Evolutionary conservation across 306 rosid species (phyloP).

Genomic region (Begonia masoniana): DNA sequence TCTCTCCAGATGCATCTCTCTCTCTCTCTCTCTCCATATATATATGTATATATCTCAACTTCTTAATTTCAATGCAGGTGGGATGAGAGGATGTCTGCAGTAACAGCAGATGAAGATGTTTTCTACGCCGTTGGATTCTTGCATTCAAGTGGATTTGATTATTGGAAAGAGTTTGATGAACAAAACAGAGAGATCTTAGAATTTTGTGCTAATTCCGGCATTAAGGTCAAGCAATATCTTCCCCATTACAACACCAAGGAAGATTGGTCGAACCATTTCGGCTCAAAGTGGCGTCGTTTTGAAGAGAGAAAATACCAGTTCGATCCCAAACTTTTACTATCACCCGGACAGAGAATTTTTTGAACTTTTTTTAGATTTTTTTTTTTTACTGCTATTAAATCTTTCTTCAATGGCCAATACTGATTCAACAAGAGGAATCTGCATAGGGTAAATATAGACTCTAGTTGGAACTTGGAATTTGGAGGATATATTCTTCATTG

Average conservation of each 20-base stretch:
- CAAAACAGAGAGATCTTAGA: constrained; percentile 35
- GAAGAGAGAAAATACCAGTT: constrained; percentile 26
- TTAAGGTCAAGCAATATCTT: constrained; percentile 46
- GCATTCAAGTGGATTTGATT: constrained; percentile 18
- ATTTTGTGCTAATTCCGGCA: constrained; percentile 28
- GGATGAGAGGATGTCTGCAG: constrained; percentile 58
- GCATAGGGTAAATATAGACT: too few relatives aligned
- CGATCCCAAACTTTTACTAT: constrained; percentile 57
- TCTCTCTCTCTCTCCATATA: too few relatives aligned
- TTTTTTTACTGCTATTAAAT: too few relatives aligned
- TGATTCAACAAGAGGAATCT: too few relatives aligned
- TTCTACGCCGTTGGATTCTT: constrained; percentile 44
- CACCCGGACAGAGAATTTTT: constrained; percentile 78
- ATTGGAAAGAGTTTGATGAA: constrained; percentile 16
- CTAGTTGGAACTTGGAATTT: too few relatives aligned
- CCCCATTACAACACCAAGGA: constrained; percentile 24
- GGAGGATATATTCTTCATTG: too few relatives aligned
- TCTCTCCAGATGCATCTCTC: too few relatives aligned
- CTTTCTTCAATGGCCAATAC: too few relatives aligned
- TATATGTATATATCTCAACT: too few relatives aligned
- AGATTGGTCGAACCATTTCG: constrained; percentile 56
- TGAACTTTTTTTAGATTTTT: too few relatives aligned
- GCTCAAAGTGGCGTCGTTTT: constrained; percentile 48
- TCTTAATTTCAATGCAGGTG: constrained; percentile 33
- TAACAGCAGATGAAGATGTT: constrained; percentile 50